Base-by-base conservation (phyloP, 169 alveolate genomes). In the Plasmodium malariae region DNA sequence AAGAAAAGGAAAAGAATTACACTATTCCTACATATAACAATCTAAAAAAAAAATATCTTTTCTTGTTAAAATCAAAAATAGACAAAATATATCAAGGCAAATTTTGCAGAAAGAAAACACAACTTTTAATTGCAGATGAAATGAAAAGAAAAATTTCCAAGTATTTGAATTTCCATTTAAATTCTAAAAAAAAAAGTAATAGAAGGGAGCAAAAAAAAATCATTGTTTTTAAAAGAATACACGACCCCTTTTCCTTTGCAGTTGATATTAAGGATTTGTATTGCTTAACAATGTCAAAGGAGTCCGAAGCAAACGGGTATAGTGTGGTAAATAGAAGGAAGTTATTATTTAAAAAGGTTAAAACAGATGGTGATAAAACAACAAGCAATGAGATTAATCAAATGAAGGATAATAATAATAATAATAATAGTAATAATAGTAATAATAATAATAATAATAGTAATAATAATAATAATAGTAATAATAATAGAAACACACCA, bases 281-380 rank as follows among this genome's bases (percentile, higher is more conserved):
- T 17, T 83, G 74, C 49, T 67, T 83, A 36, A 83, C 91, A n/a
- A 65, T 83, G 55, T 83, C 91, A 0, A 83, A 68, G 49, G 91
- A 83, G 14, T 67, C 91, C 12, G 91, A 83, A 71, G 67, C 71
- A 11, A 83, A 68, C 19, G 91, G 91, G 2, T 65, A 67, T 51
- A 51, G 19, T n/a, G 36, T 83, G 12, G 80, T 45, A 1, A 37
- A 67, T 17, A 68, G 43, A 51, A 83, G 91, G 67, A 40, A 54
- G 21, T 11, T 48, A 6, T 9, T 51, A 19, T 71, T 48, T 19
- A 30, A 51, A 49, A 14, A 71, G 2, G 17, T 24, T 68, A 83
- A 32, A 57, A 37, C n/a, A n/a, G n/a, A n/a, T n/a, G n/a, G n/a
- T n/a, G n/a, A n/a, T n/a, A 28, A 45, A 32, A 74, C 7, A 51